phyloP scores from a whole-genome alignment of 345 rosid species.

The Pistacia vera region DNA sequence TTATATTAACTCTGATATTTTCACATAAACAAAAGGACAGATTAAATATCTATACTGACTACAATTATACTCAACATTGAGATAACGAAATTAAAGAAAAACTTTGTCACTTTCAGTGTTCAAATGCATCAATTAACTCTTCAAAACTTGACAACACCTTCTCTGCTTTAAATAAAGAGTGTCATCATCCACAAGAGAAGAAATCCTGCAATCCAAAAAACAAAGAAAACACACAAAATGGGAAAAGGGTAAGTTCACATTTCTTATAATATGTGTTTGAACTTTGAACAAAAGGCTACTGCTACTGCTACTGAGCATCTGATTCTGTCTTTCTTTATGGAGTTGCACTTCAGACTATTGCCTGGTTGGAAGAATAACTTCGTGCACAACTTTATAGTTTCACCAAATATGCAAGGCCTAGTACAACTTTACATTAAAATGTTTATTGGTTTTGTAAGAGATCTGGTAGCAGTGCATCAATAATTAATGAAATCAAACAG shows the following conservation, averaged over 20 bases:
- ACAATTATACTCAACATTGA: not conserved
- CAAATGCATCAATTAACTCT: not conserved
- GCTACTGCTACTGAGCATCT: not conserved
- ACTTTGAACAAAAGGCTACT: not conserved
- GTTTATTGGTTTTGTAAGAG: too few relatives aligned
- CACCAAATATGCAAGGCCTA: not conserved
- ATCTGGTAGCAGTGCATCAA: too few relatives aligned
- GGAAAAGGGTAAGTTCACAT: not conserved
- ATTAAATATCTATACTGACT: too few relatives aligned
- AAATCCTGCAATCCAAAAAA: conserved; percentile 22
- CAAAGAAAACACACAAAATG: not conserved
- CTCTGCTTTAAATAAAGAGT: conserved; percentile 25
- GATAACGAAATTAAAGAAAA: not conserved
- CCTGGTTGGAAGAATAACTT: not conserved
- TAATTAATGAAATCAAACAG: too few relatives aligned
- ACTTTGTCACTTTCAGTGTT: not conserved
- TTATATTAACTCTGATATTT: too few relatives aligned
- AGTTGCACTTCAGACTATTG: not conserved
- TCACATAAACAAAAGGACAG: too few relatives aligned
- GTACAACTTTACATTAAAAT: too few relatives aligned
- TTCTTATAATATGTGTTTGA: not conserved
- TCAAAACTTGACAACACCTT: not conserved
- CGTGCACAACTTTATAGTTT: not conserved
- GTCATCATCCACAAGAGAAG: conserved; percentile 28
- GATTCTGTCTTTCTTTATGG: not conserved